Evolutionary conservation across 768 basidiomycete genomes (phyloP), one percentile per base, ranked within the genome.

Genomic region (Lactarius hengduanensis): DNA sequence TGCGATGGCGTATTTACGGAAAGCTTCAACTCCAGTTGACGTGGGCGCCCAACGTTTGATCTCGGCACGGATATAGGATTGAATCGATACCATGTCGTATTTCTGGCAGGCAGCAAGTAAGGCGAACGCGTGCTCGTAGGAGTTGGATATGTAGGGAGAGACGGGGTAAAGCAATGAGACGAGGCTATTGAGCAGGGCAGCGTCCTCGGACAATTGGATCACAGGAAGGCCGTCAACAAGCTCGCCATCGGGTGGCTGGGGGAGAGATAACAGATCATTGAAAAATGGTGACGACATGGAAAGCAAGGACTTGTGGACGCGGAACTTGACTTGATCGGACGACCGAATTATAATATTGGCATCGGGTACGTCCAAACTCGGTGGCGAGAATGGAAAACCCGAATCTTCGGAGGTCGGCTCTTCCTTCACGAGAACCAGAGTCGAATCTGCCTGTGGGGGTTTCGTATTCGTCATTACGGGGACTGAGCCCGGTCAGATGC

Each of bases 271-370:
- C 2, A 50, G 11, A 26, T 50, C 47, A 3, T 6, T n/a, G 22
- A 50, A 50, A 26, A 50, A 50, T 22, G 47, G 47, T 26, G 47
- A 50, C 0, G 22, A 15, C 47, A 50, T 26, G n/a, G 70, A 45
- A 28, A 78, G 75, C 30, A 77, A 75, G 16, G 53, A 43, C 20
- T 73, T 71, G 66, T 73, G 74, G 28, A 74, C 74, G 38, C 62
- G 71, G 67, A 76, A 77, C 58, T 73, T 64, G 62, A 72, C 68
- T 34, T 58, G 34, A 62, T 78, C 76, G 41, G 68, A 65, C 10
- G 75, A 71, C 38, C 71, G 74, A 30, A 77, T 66, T 34, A 76
- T 69, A 45, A 75, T 61, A 66, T 55, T 53, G 5, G 54, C 45
- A 16, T 64, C 63, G 18, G 40, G 41, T 13, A 45, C n/a, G 32